Base-by-base conservation (phyloP, 2,329 filamentous ascomycete genomes). In the Talaromyces marneffei region DNA sequence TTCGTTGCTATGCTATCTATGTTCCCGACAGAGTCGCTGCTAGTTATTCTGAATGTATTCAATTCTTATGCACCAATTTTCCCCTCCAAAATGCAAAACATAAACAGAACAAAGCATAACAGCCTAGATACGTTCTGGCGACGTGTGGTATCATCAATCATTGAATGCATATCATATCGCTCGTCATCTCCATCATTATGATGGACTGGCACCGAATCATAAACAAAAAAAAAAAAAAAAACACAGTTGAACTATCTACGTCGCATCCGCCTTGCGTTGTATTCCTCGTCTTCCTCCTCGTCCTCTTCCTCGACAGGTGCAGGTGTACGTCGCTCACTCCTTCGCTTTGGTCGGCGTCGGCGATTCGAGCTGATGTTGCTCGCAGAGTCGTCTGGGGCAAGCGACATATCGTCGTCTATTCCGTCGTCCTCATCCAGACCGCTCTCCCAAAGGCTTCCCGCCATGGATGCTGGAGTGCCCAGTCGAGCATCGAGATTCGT, bases 331-430 rank as follows among this genome's bases (percentile, higher is more conserved):
- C 79, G 73, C 66, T 81, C 79, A 12, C 73, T 79, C 4, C 79
- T 71, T 64, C 79, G 67, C 66, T 79, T 81, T 5, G 77, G 78
- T 44, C 77, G 71, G 31, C 79, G 72, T 25, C 74, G 70, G 50
- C 78, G 69, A 52, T 75, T 77, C n/a, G 76, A 77, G 63, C 76
- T 78, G 55, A 81, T 77, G 48, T 81, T 81, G 64, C 79, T 81
- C 9, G 79, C 79, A 23, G 75, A 79, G 67, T 81, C 79, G 63
- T 80, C 79, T 1, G 79, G 79, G 7, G 75, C 76, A 39, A 81
- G 69, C 4, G 77, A 78, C 23, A 74, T 68, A 8, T 71, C 73
- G 59, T 81, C 79, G 58, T 79, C 79, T 16, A 78, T 69, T 14
- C 62, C 62, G 42, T 76, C 75, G 48, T 78, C 78, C 58, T 80